Conservation (phyloP, 73 alveolate species). For the Tetrahymena borealis region DNA sequence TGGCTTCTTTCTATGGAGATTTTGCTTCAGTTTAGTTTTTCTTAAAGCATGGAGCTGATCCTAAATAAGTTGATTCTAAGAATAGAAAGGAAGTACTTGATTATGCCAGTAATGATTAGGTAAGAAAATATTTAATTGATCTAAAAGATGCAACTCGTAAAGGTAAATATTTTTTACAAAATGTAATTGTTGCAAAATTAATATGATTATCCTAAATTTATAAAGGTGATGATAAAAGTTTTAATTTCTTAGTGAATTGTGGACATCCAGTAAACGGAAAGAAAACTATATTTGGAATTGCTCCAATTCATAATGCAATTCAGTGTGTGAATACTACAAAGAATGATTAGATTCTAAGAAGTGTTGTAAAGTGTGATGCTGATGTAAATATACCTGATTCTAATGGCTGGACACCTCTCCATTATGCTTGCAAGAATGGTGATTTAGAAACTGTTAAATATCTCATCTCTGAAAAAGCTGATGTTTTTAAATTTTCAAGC, state of each 20-base stretch:
- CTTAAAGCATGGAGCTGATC: slow-evolving; percentile 57
- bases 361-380: slow-evolving; percentile 25
- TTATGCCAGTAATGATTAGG: slow-evolving; percentile 54
- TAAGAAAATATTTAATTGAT: slow-evolving; percentile 61
- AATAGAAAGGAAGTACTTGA: slow-evolving; percentile 30
- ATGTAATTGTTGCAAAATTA: neutral
- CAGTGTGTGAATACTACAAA: slow-evolving; percentile 6
- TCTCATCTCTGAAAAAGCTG: slow-evolving; percentile 33
- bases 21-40: slow-evolving; percentile 54
- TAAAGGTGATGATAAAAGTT: slow-evolving; percentile 60
- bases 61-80: slow-evolving; percentile 29
- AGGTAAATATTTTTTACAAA: neutral
- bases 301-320: slow-evolving; percentile 81
- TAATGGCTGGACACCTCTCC: slow-evolving; percentile 67
- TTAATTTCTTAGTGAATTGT: slow-evolving; percentile 59
- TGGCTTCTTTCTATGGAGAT: slow-evolving; percentile 65
- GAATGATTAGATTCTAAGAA: slow-evolving; percentile 4
- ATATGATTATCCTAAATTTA: neutral
- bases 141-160: slow-evolving; percentile 69
- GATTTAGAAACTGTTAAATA: slow-evolving; percentile 24
- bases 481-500: slow-evolving; percentile 7
- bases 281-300: slow-evolving; percentile 65
- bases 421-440: slow-evolving; percentile 58
- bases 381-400: slow-evolving; percentile 39
- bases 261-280: slow-evolving; percentile 65